A percentile compares a stretch with the other conserved stretches of the same genome.
These are phyloP conservation scores for Chalciporus sphaerocephalus DNA, from an alignment of 768 basidiomycete genomes.

Conservation along the genomic window DNA sequence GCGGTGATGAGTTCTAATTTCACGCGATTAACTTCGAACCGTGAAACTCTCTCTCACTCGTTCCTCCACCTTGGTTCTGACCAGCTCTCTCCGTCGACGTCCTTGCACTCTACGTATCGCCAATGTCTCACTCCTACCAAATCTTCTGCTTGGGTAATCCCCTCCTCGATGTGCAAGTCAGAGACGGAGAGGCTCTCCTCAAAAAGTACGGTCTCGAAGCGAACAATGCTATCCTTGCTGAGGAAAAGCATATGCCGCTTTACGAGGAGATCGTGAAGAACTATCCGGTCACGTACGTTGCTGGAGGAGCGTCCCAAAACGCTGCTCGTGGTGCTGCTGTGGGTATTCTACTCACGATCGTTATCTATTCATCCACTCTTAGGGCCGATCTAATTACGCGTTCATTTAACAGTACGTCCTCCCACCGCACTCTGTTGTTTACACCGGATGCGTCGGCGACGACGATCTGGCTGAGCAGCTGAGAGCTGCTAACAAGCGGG, in stretches of 20 bases:
- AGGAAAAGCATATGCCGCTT: slow-evolving; percentile 81
- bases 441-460: slow-evolving; percentile 90
- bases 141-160: slow-evolving; percentile 95
- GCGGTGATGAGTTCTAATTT: background rate
- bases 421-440: slow-evolving; percentile 84
- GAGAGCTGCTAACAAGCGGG: slow-evolving; percentile 83
- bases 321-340: slow-evolving; percentile 95
- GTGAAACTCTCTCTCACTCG: slow-evolving; percentile 1
- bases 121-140: slow-evolving; percentile 56
- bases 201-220: slow-evolving; percentile 87
- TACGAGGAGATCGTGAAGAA: slow-evolving; percentile 84
- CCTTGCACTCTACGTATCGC: slow-evolving; percentile 15
- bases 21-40: slow-evolving; percentile 2
- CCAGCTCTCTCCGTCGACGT: slow-evolving; percentile 13
- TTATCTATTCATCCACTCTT: slow-evolving; percentile 6
- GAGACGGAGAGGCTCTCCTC: slow-evolving; percentile 75
- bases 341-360: slow-evolving; percentile 30
- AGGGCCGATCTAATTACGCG: slow-evolving; percentile 5
- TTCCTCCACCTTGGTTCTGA: slow-evolving; percentile 6
- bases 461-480: slow-evolving; percentile 90
- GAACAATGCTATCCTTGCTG: slow-evolving; percentile 95
- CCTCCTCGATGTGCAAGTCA: slow-evolving; percentile 93
- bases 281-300: slow-evolving; percentile 81
- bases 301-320: slow-evolving; percentile 96
- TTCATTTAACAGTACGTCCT: slow-evolving; percentile 76